These are phyloP conservation scores for Physcomitrellopsis africana DNA, from an alignment of 225 moss, liverwort and hornwort genomes.

Conservation along the genomic window DNA sequence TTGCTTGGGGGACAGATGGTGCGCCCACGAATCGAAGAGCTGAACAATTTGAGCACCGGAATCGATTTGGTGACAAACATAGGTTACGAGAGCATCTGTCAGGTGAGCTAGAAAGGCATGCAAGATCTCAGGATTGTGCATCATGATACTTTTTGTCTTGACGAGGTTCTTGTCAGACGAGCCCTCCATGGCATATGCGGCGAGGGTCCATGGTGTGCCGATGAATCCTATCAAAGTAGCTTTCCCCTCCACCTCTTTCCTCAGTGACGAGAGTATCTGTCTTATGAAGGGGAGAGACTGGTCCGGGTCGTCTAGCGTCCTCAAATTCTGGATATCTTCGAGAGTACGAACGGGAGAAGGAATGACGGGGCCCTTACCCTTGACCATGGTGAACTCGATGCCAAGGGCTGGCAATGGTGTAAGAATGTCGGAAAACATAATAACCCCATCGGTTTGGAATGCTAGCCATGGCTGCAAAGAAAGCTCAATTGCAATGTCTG, in stretches of 20 bases:
- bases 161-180: slow-evolving; percentile 75
- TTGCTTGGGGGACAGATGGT: slow-evolving; percentile 86
- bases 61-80: slow-evolving; percentile 84
- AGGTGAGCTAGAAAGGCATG: slow-evolving; percentile 68
- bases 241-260: slow-evolving; percentile 71
- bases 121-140: slow-evolving; percentile 68
- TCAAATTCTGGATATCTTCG: slow-evolving; percentile 56
- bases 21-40: slow-evolving; percentile 97
- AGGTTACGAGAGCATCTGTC: slow-evolving; percentile 73
- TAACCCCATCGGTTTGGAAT: slow-evolving; percentile 90
- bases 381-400: slow-evolving; percentile 93
- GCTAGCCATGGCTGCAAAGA: slow-evolving; percentile 92
- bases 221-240: slow-evolving; percentile 88
- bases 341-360: slow-evolving; percentile 68
- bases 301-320: slow-evolving; percentile 79
- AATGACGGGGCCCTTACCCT: slow-evolving; percentile 92
- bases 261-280: slow-evolving; percentile 69
- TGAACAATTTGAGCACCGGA: slow-evolving; percentile 90
- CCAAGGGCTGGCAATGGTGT: slow-evolving; percentile 94
- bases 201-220: slow-evolving; percentile 93
- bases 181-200: slow-evolving; percentile 94
- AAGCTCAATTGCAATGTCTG: slow-evolving; percentile 89
- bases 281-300: slow-evolving; percentile 76
- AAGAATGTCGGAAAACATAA: slow-evolving; percentile 96
- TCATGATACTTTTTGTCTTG: slow-evolving; percentile 83